Evolutionary conservation across 1,284 basidiomycete genomes (phyloP), one percentile per base, ranked within the genome.

Genomic region (Termitomyces sp.): DNA sequence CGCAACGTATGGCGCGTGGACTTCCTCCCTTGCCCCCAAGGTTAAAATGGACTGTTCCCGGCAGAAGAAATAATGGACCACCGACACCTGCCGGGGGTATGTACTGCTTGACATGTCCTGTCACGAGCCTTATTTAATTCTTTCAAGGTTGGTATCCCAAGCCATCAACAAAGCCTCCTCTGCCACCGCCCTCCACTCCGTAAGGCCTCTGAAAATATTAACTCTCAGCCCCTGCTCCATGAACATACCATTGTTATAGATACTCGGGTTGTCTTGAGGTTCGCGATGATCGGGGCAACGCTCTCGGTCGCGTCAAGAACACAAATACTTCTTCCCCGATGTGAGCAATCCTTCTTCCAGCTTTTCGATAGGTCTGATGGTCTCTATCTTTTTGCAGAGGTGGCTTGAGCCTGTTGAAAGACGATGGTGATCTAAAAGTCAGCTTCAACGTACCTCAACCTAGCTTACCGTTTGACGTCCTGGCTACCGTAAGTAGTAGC

Each of bases 1-100:
- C 62, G 26, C 65, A 74, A 55, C 66, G 75, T 49, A 62, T 77
- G 54, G 73, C 74, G 38, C 68, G 72, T 49, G 74, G 74, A 15
- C 66, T 77, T 15, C 70, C 72, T 30, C 70, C 72, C 1, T 58
- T 65, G 52, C 65, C 63, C 7, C 70, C 70, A 12, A 65, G 63
- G 53, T 69, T 73, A 55, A 65, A 62, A 41, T 64, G 65, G 13
- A 61, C 38, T 36, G 46, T 67, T 5, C 71, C 71, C 1, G 70
- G 70, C 7, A 61, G 56, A 53, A 55, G 59, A 42, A 45, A 60
- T 17, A 46, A 50, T 12, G 54, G 47, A 31, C 56, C 52, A 36
- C 58, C 66, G 40, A 68, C 65, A 12, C 62, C 61, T 34, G 64
- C 53, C 21, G 59, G 53, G 47, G 63, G 67, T 63, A 44, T 36